Base-by-base conservation (phyloP, 352 stramenopile genomes). In the Phytophthora hibernalis region DNA sequence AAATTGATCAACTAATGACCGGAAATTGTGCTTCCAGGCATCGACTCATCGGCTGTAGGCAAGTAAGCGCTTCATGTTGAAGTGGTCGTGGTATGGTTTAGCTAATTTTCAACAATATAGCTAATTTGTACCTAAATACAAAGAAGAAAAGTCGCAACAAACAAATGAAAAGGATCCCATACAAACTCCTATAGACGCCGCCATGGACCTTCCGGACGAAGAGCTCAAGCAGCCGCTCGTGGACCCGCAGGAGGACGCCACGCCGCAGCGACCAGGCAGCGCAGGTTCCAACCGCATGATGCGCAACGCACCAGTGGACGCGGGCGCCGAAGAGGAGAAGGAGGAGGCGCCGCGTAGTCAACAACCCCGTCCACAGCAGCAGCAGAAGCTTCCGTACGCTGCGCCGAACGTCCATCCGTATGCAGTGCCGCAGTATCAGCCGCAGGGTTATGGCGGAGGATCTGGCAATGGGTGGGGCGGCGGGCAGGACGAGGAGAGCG, bases 401-500 rank as follows among this genome's bases (percentile, higher is more conserved):
- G 84, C 86, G 30, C 86, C 85, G 4, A 92, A 90, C 48, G 83
- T 92, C 33, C 86, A 95, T 61, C 84, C 87, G 38, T 95, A 95
- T 48, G 85, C 87, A 5, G 82, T 92, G 47, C 85, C 85, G 12
- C 82, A 95, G 66, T 93, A 93, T 62, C 70, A 93, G 40, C 77
- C 87, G 22, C 81, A 85, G 37, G 70, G 67, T 6, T 90, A 88
- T 30, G 78, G 82, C 7, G 72, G 73, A 20, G 62, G 49, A 16
- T 20, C 47, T 40, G 74, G 72, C 5, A 62, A 62, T 31, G 76
- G 72, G 1, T 89, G 83, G 75, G 80, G 78, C n/a, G 54, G 42
- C 42, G 64, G 65, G 1, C 68, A 80, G 50, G 68, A 87, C 16
- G 68, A 77, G 15, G 80, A 88, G 40, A 78, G 79, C 37, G 74